Conservation (phyloP, 805 yeast species). For the Lachancea kluyveri region DNA sequence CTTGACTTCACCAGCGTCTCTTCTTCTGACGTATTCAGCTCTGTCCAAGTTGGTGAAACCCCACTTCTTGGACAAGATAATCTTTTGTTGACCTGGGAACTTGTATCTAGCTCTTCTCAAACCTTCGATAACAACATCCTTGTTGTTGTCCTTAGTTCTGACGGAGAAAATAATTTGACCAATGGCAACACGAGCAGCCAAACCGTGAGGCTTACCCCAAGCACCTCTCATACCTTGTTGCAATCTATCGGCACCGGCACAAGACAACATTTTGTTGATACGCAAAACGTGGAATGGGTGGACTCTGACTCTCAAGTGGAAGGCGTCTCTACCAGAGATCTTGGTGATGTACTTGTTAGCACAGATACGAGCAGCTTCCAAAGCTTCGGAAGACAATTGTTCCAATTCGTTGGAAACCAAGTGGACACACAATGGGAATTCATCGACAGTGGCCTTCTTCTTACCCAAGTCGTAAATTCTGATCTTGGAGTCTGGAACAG, state of each 20-base stretch:
- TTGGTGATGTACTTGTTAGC: conserved; percentile 99
- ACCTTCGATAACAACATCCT: conserved; percentile 96
- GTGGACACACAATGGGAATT: conserved; percentile 99
- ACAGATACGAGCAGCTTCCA: conserved; percentile 99
- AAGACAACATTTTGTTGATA: conserved; percentile 99
- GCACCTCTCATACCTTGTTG: conserved; percentile 99
- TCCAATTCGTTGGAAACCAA: conserved; percentile 98
- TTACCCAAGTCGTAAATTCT: conserved; percentile 99
- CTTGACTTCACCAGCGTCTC: conserved; percentile 96
- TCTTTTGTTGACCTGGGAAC: conserved; percentile 99
- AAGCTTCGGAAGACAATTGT: conserved; percentile 99
- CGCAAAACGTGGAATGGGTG: conserved; percentile 99
- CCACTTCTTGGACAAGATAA: conserved; percentile 99
- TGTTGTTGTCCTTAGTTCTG: conserved; percentile 97
- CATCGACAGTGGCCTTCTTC: conserved; percentile 99
- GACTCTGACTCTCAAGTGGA: conserved; percentile 99
- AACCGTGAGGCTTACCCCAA: conserved; percentile 99
- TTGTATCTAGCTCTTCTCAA: conserved; percentile 99
- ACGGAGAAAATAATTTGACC: conserved; percentile 98
- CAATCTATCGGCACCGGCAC: conserved; percentile 99
- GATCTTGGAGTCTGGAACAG: conserved; percentile 99
- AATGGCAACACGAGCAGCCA: conserved; percentile 98
- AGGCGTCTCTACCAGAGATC: conserved; percentile 96
- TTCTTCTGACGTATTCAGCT: conserved; percentile 89
- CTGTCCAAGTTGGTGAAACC: conserved; percentile 99